Evolutionary conservation across 2,329 filamentous ascomycete species (phyloP).

Genomic region (Calycina marina): DNA sequence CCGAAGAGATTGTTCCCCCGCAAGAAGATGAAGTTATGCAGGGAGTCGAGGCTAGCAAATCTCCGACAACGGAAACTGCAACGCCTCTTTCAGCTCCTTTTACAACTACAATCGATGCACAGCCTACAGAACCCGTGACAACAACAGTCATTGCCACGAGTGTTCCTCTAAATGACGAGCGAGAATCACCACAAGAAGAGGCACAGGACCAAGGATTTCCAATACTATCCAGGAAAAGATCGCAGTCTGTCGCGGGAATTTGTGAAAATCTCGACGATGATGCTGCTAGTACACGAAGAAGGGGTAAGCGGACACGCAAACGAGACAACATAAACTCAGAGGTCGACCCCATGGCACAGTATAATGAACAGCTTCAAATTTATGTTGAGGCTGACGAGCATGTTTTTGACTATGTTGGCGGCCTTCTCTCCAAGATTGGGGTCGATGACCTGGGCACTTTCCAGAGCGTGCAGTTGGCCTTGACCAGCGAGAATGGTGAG

Average conservation of each 20-base stretch:
- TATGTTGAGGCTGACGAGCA: slow-evolving; percentile 18
- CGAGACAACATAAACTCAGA: slow-evolving; percentile 37
- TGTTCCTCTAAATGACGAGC: slow-evolving; percentile 10
- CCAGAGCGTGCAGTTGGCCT: slow-evolving; percentile 14
- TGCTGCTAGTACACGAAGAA: slow-evolving; percentile 39
- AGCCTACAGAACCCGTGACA: slow-evolving; percentile 8
- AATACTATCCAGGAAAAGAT: slow-evolving; percentile 38
- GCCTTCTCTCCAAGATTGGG: slow-evolving; percentile 16
- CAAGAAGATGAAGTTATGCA: slow-evolving; percentile 16
- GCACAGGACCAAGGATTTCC: slow-evolving; percentile 7
- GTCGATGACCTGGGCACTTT: slow-evolving; percentile 20
- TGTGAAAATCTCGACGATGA: slow-evolving; percentile 42
- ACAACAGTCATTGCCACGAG: slow-evolving; percentile 14
- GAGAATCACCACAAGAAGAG: background rate
- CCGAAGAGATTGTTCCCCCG: background rate
- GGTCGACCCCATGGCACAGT: slow-evolving; percentile 35
- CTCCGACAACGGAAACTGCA: slow-evolving; percentile 11
- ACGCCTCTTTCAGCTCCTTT: slow-evolving; percentile 9
- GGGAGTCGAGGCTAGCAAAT: slow-evolving; percentile 13
- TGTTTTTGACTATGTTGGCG: slow-evolving; percentile 18
- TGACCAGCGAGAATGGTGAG: slow-evolving; percentile 8
- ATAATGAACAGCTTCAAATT: slow-evolving; percentile 36
- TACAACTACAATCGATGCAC: slow-evolving; percentile 10
- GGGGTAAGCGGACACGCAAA: slow-evolving; percentile 50
- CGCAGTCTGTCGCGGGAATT: slow-evolving; percentile 46